Base-by-base conservation (phyloP, 768 basidiomycete species). In the Psilocybe cubensis region DNA sequence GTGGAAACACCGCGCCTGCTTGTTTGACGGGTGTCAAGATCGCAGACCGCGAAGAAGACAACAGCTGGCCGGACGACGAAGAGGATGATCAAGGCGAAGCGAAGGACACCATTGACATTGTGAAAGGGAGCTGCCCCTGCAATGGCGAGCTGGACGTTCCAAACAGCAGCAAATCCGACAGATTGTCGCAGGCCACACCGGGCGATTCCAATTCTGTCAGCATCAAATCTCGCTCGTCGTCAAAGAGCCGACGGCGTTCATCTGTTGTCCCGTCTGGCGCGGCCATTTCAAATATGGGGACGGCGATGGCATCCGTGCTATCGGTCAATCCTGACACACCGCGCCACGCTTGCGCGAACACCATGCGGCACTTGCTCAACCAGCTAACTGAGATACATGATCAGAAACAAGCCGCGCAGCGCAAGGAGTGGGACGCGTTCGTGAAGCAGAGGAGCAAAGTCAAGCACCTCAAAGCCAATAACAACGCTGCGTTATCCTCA, bases 341-440 rank as follows among this genome's bases (percentile, higher is more conserved):
- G 0, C 81, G 81, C 4, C 92, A 94, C 66, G 85, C 84, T 4
- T 94, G 92, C 68, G 79, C 84, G 2, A 85, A 85, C 62, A 92
- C 89, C 2, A 81, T 96, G 24, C 84, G 88, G 4, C 72, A 73
- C n/a, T 75, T 97, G 28, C 79, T 98, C 4, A 80, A 84, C 18
- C 82, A 89, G 68, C 79, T 97, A 45, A 94, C 85, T 4, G 83
- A 83, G 60, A 88, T 92, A 10, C 95, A 98, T 66, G 94, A 97
- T 65, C 74, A 84, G 62, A 84, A 86, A 31, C 94, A 98, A 66
- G 73, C 74, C 1, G 64, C 78, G 8, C 87, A 84, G 60, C 78
- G 87, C 53, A 85, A 84, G 59, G 92, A 91, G 54, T 98, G 97
- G 96, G 94, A 96, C 58, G 82, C 77, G 0, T 98, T 96, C 68